A percentile compares a stretch with the other conserved stretches of the same genome.
Conservation (phyloP, 2,329 filamentous ascomycete genomes). For the Calonectria leucothoes region DNA sequence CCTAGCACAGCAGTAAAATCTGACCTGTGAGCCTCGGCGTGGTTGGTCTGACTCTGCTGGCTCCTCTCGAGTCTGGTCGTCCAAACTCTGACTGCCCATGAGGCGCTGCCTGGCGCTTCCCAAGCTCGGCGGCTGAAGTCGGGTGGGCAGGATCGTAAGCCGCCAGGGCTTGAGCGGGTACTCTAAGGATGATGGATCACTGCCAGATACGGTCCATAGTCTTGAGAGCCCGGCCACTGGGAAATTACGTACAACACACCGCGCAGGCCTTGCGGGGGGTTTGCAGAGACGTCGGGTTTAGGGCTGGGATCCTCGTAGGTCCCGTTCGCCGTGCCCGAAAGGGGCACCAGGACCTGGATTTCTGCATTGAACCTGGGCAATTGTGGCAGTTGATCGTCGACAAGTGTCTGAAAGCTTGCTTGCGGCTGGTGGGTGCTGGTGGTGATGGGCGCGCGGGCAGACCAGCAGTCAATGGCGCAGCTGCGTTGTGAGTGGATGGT, state of each 20-base stretch:
- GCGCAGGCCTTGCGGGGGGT: slow-evolving; percentile 20
- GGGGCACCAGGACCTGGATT: slow-evolving; percentile 16
- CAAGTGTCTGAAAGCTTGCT: not conserved
- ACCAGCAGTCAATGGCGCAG: slow-evolving; percentile 5
- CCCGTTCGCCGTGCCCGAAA: slow-evolving; percentile 4
- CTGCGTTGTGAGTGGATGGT: slow-evolving; percentile 13
- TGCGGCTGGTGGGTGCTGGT: not conserved
- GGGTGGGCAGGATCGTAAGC: slow-evolving; percentile 41
- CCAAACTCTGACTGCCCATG: slow-evolving; percentile 22
- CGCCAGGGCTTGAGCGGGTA: slow-evolving; percentile 38
- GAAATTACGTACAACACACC: slow-evolving; percentile 29
- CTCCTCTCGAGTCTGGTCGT: slow-evolving; percentile 3
- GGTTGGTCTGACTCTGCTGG: slow-evolving; percentile 29
- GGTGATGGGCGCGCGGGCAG: not conserved
- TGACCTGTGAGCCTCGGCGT: slow-evolving; percentile 29
- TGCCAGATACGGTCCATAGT: slow-evolving; percentile 12
- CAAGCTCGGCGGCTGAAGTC: slow-evolving; percentile 37
- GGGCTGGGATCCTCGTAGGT: slow-evolving; percentile 25
- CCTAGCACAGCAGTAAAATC: slow-evolving; percentile 34
- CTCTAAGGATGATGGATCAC: slow-evolving; percentile 20
- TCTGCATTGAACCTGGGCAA: slow-evolving; percentile 21
- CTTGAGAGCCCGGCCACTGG: slow-evolving; percentile 22
- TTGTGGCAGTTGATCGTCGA: not conserved
- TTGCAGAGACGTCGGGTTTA: slow-evolving; percentile 11
- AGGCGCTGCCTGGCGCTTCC: slow-evolving; percentile 29